Base-by-base conservation (phyloP, 441 rosid species). In the Geranium incanum region DNA sequence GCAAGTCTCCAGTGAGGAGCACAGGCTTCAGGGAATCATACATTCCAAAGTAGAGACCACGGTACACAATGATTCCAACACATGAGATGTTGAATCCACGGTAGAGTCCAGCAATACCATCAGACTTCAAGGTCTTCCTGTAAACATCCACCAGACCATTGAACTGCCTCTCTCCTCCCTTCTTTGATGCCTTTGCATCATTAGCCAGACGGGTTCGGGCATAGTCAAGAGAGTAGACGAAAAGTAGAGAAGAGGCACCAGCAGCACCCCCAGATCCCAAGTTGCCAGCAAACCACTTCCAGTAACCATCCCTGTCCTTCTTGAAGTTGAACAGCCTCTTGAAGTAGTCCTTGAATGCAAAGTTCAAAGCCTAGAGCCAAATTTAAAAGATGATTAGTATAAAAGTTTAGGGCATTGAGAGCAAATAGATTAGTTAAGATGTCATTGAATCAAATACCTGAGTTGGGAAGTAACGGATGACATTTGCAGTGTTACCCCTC, bases 301-400 rank as follows among this genome's bases (percentile, higher is more conserved):
- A 28, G 33, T 28, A 28, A 28, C 33, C 33, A 28, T 74, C 77
- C 60, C 5, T 63, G 52, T 74, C 77, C 38, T 68, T 68, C 69
- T 68, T 68, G 72, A 74, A 68, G 72, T 68, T 74, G 5, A 74
- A 69, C 60, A 74, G 72, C 68, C 77, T 74, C 72, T 74, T 74
- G 38, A 74, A 74, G 68, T 74, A 74, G 68, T 74, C 77, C 69
- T 74, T 74, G 77, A 74, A 74, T 18, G 77, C 77, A 48, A 74
- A 74, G 68, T 74, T 74, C 69, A 74, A 52, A 64, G 77, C 77
- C 77, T 74, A 63, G 39, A 19, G 41, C 67, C n/a, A 37, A 38
- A 48, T 72, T 39, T 9, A 67, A n/a, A 11, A 23, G 38, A 37
- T 43, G 5, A 59, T 71, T 1, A 62, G 21, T 21, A 18, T 55